A percentile compares a stretch with the other conserved stretches of the same genome.
Conservation (phyloP, 768 basidiomycete genomes). For the Lentinula sp. region DNA sequence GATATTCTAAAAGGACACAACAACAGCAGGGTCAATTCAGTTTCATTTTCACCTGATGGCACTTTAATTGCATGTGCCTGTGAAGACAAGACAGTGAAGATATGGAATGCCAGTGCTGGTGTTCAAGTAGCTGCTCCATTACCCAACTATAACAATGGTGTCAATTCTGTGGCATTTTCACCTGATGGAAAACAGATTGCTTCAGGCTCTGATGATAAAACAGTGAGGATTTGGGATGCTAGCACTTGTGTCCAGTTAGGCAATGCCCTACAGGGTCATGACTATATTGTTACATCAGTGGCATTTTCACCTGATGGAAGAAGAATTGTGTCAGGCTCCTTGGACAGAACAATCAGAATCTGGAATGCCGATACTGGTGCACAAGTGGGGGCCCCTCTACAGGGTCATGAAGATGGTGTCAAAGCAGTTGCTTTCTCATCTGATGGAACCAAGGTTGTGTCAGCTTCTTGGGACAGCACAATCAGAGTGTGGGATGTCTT, state of each 20-base stretch:
- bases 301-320: not conserved
- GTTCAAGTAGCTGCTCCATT: not conserved
- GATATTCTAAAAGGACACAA: slow-evolving; percentile 1
- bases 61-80: slow-evolving; percentile 6
- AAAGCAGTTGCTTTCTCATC: not conserved
- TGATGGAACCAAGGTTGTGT: not conserved
- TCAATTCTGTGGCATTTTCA: not conserved
- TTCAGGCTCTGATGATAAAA: not conserved
- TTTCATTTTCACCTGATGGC: slow-evolving; percentile 11
- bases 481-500: no score
- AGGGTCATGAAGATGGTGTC: not conserved
- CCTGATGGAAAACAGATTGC: not conserved
- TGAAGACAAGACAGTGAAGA: not conserved
- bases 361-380: not conserved
- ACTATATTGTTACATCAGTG: not conserved
- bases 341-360: not conserved
- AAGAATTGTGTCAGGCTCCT: not conserved
- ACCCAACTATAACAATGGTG: not conserved
- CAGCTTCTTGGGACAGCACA: no score
- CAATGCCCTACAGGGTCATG: not conserved
- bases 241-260: not conserved
- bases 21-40: not conserved
- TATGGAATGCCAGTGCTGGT: slow-evolving; percentile 5
- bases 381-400: not conserved
- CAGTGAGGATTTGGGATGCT: not conserved